A percentile compares a stretch with the other conserved stretches of the same genome.
These are phyloP conservation scores for Tetramitus jugosus DNA, from an alignment of 208 protist genomes.

Conservation along the genomic window DNA sequence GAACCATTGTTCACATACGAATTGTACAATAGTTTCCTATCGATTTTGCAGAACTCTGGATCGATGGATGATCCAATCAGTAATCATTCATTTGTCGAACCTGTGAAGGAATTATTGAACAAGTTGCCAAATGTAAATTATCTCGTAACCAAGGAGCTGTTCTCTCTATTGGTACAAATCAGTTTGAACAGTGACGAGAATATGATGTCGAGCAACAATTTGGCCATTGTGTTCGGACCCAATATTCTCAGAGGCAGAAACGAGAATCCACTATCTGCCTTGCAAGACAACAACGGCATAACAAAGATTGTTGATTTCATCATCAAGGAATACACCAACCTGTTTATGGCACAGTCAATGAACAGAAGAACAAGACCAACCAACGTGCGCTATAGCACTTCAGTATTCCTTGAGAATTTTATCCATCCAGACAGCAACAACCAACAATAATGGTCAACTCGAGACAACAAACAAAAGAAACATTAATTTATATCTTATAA, in stretches of 20 bases:
- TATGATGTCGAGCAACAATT: slow-evolving; percentile 6
- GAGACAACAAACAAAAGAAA: too few species aligned
- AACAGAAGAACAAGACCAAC: too few species aligned
- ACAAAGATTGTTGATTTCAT: too few species aligned
- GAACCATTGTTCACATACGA: neutral
- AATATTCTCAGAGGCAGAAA: slow-evolving; percentile 14
- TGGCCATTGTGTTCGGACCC: slow-evolving; percentile 17
- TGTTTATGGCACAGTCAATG: too few species aligned
- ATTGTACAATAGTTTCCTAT: neutral
- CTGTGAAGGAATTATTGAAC: neutral
- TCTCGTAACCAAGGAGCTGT: neutral
- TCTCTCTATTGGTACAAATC: neutral
- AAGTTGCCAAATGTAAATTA: neutral
- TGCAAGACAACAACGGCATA: too few species aligned
- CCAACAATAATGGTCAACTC: too few species aligned
- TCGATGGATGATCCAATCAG: neutral
- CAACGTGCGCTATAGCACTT: too few species aligned
- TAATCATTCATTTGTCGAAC: neutral
- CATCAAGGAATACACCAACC: too few species aligned
- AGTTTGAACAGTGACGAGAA: neutral
- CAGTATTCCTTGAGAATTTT: too few species aligned
- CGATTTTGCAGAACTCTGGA: neutral
- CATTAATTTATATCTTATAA: too few species aligned
- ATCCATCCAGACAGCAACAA: too few species aligned
- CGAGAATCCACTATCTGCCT: neutral